Percentiles rank a stretch among this genome's conserved stretches.
phyloP scores from a whole-genome alignment of 129 eudicot genomes.

The Pseudognaphalium luteoalbum region DNA sequence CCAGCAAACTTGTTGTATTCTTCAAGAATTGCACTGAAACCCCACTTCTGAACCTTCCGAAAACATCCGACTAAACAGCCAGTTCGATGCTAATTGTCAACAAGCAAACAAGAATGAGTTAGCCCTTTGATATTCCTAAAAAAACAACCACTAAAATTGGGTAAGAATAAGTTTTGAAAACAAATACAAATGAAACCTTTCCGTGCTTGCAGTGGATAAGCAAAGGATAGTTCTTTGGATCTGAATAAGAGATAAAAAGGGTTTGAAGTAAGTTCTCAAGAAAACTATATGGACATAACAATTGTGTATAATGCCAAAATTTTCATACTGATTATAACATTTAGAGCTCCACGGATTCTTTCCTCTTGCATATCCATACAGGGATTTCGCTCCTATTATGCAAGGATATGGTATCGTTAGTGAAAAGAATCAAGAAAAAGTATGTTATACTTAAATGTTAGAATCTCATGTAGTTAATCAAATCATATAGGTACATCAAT shows the following conservation, averaged over 20 bases:
- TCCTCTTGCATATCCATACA: conserved; percentile 21
- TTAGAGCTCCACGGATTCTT: conserved; percentile 26
- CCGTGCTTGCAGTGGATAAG: conserved; percentile 31
- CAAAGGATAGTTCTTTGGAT: conserved; percentile 19
- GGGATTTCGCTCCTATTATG: conserved; percentile 17
- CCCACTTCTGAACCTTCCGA: conserved; percentile 13
- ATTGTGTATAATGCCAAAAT: not conserved
- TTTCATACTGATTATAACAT: conserved; percentile 20
- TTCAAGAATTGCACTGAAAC: conserved; percentile 17
- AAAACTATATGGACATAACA: not conserved
- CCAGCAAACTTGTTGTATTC: conserved; percentile 26
- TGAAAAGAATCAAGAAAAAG: not conserved
- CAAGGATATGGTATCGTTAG: not conserved
- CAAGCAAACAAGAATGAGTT: conserved; percentile 5
- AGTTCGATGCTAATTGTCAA: conserved; percentile 22
- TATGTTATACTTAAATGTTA: not conserved
- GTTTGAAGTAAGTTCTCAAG: not conserved
- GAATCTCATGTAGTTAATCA: not conserved
- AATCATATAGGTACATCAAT: not conserved
- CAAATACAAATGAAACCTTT: conserved; percentile 3
- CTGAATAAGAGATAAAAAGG: conserved; percentile 9
- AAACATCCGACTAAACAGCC: conserved; percentile 30
- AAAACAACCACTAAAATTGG: not conserved
- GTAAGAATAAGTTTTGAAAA: not conserved
- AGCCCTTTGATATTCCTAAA: not conserved